Evolutionary conservation across 1,284 basidiomycete genomes (phyloP).

Genomic region (Microbotryum intermedium): DNA sequence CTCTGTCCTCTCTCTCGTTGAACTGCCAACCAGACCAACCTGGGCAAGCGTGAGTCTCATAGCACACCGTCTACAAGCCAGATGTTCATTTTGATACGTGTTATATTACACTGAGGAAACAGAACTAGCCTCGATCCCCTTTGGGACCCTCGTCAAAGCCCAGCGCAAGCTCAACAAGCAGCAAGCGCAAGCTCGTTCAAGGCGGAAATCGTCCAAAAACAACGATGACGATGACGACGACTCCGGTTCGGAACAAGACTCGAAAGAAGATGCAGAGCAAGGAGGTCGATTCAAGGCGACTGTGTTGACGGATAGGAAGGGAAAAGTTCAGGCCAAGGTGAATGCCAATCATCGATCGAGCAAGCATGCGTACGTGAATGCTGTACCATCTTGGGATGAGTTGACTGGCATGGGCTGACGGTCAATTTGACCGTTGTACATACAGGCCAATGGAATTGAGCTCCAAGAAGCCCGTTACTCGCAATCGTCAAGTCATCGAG

Average conservation of each 20-base stretch:
- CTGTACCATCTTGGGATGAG: neutral
- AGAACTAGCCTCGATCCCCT: slow-evolving; percentile 28
- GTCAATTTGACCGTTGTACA: neutral
- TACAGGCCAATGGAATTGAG: slow-evolving; percentile 70
- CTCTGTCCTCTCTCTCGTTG: neutral
- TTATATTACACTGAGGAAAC: neutral
- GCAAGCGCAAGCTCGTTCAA: slow-evolving; percentile 5
- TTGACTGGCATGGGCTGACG: neutral
- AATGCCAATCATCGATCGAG: slow-evolving; percentile 51
- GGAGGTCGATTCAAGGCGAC: slow-evolving; percentile 12
- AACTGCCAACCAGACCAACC: neutral
- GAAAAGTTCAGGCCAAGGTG: neutral
- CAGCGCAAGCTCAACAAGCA: slow-evolving; percentile 22
- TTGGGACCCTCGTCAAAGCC: slow-evolving; percentile 26
- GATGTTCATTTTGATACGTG: neutral
- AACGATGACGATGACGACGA: neutral
- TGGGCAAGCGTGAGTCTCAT: slow-evolving; percentile 7
- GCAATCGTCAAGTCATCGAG: slow-evolving; percentile 47
- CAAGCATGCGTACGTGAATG: slow-evolving; percentile 73
- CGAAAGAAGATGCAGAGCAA: slow-evolving; percentile 32
- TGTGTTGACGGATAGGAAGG: slow-evolving; percentile 1
- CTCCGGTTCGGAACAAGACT: slow-evolving; percentile 21
- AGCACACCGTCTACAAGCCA: neutral
- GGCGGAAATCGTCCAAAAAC: slow-evolving; percentile 4
- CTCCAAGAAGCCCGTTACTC: slow-evolving; percentile 76